Evolutionary conservation across 2,329 filamentous ascomycete species (phyloP), one percentile per base, ranked within the genome.

Genomic region (Beauveria australis): DNA sequence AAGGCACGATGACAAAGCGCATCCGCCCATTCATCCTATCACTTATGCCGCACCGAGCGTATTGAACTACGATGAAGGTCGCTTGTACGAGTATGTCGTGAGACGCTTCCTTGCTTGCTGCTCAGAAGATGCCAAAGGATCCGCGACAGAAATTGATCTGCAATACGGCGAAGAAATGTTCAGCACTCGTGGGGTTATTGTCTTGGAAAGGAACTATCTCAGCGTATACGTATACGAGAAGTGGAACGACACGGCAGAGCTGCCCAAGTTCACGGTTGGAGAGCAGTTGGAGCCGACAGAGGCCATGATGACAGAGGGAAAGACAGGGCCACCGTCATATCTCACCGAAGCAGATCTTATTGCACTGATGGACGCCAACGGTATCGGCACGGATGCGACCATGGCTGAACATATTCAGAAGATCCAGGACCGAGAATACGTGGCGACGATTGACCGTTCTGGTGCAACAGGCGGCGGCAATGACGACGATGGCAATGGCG

Each of bases 361-460:
- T 70, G 89, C 89, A 3, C 82, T 99, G 12, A 99, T 99, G 94
- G 94, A 99, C 75, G 92, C 91, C 49, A 99, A 99, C 71, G 94
- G 94, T 2, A 99, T 99, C 65, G 94, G 94, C 14, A 99, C 94
- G 10, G 94, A 99, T 76, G 94, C 94, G 7, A 99, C 94, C 1
- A 99, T 99, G 94, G 94, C 94, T 0, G 94, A 99, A 68, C 94
- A 99, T 71, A 99, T 99, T 68, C 86, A 90, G 62, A 99, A 93
- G 74, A 96, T 99, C 67, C 92, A 97, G 73, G 85, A 92, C 62
- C 81, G 94, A 62, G 82, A 92, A 67, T 99, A 99, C 69, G 93
- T 92, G 54, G 84, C 86, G 61, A 87, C 89, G 1, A 76, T 70
- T 70, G 84, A 75, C 70, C 80, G 69, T 67, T 70, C 71, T 64